Conservation (phyloP, 371 early-diverging fungal genomes). For the Circinella umbellata region DNA sequence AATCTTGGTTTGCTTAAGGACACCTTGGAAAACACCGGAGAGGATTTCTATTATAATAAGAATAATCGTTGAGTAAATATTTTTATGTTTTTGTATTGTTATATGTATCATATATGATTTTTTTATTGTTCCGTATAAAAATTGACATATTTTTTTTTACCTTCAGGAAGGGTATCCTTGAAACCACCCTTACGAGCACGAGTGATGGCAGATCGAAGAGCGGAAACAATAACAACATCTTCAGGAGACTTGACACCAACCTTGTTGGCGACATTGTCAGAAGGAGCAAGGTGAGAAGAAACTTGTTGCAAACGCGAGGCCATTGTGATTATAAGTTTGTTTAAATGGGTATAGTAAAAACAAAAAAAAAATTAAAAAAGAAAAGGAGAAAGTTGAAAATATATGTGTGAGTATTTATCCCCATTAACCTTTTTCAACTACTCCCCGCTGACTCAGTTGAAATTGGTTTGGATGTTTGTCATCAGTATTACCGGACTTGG, state of each 20-base stretch:
- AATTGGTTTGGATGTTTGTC: conserved; percentile 4
- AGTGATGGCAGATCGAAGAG: conserved; percentile 91
- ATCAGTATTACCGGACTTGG: conserved; percentile 5
- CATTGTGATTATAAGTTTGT: conserved; percentile 29
- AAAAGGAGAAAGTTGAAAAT: not conserved
- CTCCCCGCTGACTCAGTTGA: conserved; percentile 8
- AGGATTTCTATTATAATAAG: conserved; percentile 69
- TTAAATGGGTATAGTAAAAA: conserved; percentile 11
- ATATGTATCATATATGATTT: too few relatives aligned
- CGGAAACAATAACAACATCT: conserved; percentile 86
- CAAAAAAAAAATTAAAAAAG: not conserved
- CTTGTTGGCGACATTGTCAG: conserved; percentile 57
- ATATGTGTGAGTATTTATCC: not conserved
- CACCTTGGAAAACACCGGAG: conserved; percentile 83
- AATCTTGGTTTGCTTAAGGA: conserved; percentile 80
- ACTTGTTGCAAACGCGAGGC: conserved; percentile 76
- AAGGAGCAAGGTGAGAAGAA: conserved; percentile 70
- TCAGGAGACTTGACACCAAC: conserved; percentile 84
- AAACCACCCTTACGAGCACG: conserved; percentile 94
- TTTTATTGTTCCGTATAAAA: not conserved
- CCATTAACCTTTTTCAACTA: conserved; percentile 3
- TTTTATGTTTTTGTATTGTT: too few relatives aligned
- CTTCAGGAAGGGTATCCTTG: conserved; percentile 87
- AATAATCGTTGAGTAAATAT: too few relatives aligned
- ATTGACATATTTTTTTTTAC: conserved; percentile 9